A percentile compares a stretch with the other conserved stretches of the same genome.
Conservation (phyloP, 2,329 filamentous ascomycete genomes). For the Exophiala mesophila region DNA sequence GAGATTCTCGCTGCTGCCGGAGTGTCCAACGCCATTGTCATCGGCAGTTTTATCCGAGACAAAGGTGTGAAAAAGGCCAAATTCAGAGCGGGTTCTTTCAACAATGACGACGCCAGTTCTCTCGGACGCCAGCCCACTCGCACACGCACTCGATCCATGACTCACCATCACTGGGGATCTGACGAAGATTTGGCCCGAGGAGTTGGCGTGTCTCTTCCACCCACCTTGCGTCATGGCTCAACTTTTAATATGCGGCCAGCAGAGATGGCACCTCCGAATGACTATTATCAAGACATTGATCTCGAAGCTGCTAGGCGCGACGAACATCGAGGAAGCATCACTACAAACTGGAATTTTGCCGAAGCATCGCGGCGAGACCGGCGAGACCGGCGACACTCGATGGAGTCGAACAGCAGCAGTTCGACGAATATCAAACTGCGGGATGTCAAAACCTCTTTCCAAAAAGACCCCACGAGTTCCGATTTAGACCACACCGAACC, state of each 20-base stretch:
- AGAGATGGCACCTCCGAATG: conserved; percentile 13
- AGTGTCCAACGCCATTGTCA: conserved; percentile 80
- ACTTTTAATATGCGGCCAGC: conserved; percentile 13
- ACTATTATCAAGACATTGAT: conserved; percentile 4
- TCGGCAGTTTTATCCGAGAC: conserved; percentile 89
- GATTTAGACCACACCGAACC: conserved; percentile 11
- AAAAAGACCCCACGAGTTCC: conserved; percentile 4
- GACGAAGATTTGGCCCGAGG: conserved; percentile 85
- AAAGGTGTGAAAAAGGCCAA: conserved; percentile 84
- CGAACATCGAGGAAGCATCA: conserved; percentile 18
- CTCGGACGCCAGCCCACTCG: conserved; percentile 27
- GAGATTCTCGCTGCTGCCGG: conserved; percentile 85
- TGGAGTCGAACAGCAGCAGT: conserved; percentile 19
- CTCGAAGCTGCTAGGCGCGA: conserved; percentile 25
- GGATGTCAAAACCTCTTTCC: conserved; percentile 9
- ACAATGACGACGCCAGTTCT: conserved; percentile 36
- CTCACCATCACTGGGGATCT: conserved; percentile 72
- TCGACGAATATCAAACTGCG: conserved; percentile 24
- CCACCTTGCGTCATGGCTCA: conserved; percentile 41
- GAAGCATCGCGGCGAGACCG: conserved; percentile 9
- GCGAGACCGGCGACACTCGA: conserved; percentile 7
- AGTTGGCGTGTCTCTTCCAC: conserved; percentile 64
- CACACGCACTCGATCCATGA: conserved; percentile 56
- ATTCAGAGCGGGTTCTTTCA: conserved; percentile 57
- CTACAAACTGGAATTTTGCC: conserved; percentile 22